Percentiles rank a stretch among this genome's conserved stretches.
Conservation (phyloP, 23 red algal species). For the Chondrus crispus region DNA sequence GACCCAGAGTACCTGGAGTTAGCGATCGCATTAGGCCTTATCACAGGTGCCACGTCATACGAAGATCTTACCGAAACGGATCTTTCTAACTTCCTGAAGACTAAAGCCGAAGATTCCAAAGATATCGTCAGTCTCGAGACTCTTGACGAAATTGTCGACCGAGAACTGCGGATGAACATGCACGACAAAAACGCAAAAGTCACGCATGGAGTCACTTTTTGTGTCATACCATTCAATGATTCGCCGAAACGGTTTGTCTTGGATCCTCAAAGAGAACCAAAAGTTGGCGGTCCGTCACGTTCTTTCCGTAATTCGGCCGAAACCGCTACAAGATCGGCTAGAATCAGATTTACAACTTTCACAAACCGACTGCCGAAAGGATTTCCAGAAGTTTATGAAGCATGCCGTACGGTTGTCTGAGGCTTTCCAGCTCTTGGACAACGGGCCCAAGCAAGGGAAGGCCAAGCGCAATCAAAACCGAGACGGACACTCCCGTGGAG, state of each 20-base stretch:
- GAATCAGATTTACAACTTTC: conserved; percentile 4
- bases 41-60: not conserved
- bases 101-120: conserved; percentile 10
- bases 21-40: not conserved
- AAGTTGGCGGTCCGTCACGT: not conserved
- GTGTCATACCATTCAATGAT: not conserved
- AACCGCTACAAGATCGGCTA: not conserved
- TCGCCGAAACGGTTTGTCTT: not conserved
- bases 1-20: not conserved
- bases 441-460: not conserved
- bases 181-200: not conserved
- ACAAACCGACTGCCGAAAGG: not conserved
- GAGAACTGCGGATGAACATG: conserved; percentile 14
- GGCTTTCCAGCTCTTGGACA: not conserved
- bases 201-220: not conserved
- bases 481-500: not conserved
- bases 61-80: not conserved
- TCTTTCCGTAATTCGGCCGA: not conserved
- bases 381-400: not conserved
- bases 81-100: not conserved
- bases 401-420: not conserved
- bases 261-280: not conserved
- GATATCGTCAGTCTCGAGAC: not conserved
- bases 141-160: not conserved
- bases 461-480: not conserved